These are phyloP conservation scores for Eucalyptus shirleyi DNA, from an alignment of 345 rosid species.

Conservation along the genomic window DNA sequence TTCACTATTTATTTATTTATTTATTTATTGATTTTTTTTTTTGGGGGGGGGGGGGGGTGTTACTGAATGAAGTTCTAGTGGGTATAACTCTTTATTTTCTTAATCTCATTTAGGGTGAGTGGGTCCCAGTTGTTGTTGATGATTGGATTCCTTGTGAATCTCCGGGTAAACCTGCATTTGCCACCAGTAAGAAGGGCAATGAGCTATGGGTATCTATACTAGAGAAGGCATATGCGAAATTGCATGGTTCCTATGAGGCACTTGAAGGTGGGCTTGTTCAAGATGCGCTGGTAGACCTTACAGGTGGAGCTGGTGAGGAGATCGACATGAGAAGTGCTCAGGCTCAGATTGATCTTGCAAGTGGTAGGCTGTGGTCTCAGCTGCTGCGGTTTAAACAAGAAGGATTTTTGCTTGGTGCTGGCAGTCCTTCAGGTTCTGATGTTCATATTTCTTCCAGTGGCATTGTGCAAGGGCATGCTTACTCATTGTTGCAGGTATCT, in stretches of 20 bases:
- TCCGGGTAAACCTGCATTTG: slow-evolving; percentile 96
- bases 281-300: slow-evolving; percentile 99
- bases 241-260: slow-evolving; percentile 99
- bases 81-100: not conserved
- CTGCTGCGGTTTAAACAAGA: slow-evolving; percentile 93
- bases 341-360: slow-evolving; percentile 99
- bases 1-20: not conserved
- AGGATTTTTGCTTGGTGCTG: slow-evolving; percentile 99
- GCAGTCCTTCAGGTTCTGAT: slow-evolving; percentile 99
- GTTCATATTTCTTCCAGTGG: slow-evolving; percentile 98
- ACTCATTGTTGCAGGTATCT: slow-evolving; percentile 85
- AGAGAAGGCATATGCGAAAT: slow-evolving; percentile 97
- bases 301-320: slow-evolving; percentile 99
- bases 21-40: not conserved
- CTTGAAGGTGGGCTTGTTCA: slow-evolving; percentile 99
- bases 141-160: slow-evolving; percentile 99
- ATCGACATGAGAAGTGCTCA: slow-evolving; percentile 98
- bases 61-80: not conserved
- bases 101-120: slow-evolving; percentile 67
- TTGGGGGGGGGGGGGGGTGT: not conserved
- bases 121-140: slow-evolving; percentile 99
- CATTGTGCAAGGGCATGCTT: slow-evolving; percentile 99
- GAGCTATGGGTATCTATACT: slow-evolving; percentile 97
- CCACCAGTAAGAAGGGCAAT: slow-evolving; percentile 82
- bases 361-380: slow-evolving; percentile 99